phyloP scores from a whole-genome alignment of 1,284 basidiomycete genomes.

The Fomitopsis betulina region DNA sequence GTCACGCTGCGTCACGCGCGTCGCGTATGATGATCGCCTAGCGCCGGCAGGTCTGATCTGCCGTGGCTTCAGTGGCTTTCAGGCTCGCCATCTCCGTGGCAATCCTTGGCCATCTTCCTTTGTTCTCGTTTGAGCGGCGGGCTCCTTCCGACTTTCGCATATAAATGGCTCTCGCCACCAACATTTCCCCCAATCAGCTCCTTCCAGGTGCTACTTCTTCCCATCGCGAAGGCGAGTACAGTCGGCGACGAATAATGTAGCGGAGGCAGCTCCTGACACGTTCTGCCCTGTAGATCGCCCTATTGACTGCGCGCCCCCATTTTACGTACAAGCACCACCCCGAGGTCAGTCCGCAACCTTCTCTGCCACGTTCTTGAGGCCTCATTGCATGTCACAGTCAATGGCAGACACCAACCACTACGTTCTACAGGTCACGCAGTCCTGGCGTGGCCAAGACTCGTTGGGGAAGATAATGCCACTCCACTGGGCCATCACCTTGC shows the following conservation, averaged over 20 bases:
- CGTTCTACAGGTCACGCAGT: slow-evolving; percentile 15
- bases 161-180: neutral
- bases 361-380: neutral
- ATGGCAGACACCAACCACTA: slow-evolving; percentile 13
- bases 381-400: neutral
- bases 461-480: slow-evolving; percentile 14
- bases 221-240: neutral
- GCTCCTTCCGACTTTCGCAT: neutral
- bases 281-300: neutral
- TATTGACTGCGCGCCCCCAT: neutral
- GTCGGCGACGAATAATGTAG: neutral
- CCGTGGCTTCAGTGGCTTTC: neutral
- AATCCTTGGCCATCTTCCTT: neutral
- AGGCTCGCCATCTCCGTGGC: neutral
- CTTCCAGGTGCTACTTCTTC: neutral
- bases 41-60: neutral
- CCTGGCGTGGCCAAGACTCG: slow-evolving; percentile 18
- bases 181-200: neutral
- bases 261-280: neutral
- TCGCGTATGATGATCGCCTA: neutral
- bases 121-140: neutral
- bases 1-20: neutral
- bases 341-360: neutral
- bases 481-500: slow-evolving; percentile 19
- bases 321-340: neutral